phyloP scores from a whole-genome alignment of 2,329 filamentous ascomycete genomes.

The Fusarium ramigenum region DNA sequence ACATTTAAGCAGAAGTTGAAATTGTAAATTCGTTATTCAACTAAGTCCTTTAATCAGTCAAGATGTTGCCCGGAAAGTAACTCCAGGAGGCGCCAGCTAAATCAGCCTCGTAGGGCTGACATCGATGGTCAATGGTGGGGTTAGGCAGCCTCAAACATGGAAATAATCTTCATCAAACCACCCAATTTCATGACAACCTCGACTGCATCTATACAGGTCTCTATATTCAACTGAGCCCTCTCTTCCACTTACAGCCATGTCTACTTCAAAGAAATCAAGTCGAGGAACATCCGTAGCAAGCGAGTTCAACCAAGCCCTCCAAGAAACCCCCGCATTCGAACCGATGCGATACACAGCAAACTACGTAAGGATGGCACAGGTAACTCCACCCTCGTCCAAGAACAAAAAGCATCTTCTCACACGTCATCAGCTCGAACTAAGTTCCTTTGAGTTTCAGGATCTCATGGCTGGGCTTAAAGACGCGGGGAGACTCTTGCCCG shows the following conservation, averaged over 20 bases:
- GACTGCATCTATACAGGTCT: rapidly evolving
- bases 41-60: rapidly evolving
- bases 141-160: not conserved
- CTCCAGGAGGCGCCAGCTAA: not conserved
- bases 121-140: not conserved
- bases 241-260: not conserved
- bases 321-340: not conserved
- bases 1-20: not conserved
- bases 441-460: not conserved
- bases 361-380: slow-evolving; percentile 6
- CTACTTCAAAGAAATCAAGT: not conserved
- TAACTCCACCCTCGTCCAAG: rapidly evolving
- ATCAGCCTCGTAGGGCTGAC: slow-evolving; percentile 11
- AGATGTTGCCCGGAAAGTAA: rapidly evolving
- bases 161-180: not conserved
- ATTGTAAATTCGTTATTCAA: rapidly evolving
- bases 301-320: not conserved
- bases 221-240: rapidly evolving
- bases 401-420: not conserved
- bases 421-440: not conserved
- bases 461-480: not conserved
- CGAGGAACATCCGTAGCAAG: not conserved
- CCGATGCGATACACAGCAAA: slow-evolving; percentile 10
- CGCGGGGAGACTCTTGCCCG: not conserved
- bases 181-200: not conserved